Base-by-base conservation (phyloP, 805 yeast species). In the Pichia membranifaciens region DNA sequence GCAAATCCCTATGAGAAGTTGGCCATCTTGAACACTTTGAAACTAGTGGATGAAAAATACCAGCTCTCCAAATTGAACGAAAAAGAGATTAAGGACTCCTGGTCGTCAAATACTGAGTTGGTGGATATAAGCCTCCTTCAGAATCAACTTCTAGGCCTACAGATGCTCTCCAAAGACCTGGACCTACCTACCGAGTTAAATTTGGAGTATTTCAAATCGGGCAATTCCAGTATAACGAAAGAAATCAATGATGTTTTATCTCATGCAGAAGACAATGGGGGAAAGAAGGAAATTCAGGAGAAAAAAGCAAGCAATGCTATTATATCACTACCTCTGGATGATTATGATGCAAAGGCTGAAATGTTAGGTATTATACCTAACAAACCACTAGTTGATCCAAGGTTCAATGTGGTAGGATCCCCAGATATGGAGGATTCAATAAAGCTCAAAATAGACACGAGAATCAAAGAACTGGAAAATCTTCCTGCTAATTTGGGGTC, bases 401-500 rank as follows among this genome's bases (percentile, higher is more conserved):
- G 63, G 15, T 54, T 66, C 29, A 73, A 71, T 21, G 61, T 75
- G 4, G 72, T 79, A 41, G 86, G 86, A 3, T 68, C 69, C 37
- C 61, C 66, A 29, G 65, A 69, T 44, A 67, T 75, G 5, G 93
- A 86, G 62, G 70, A 70, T 37, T 63, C 72, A 8, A 72, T 84
- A 12, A 65, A 76, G 5, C 63, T 72, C 20, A 80, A 79, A 50
- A 75, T 85, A 17, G 70, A 77, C 6, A 71, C 72, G 43, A 73
- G 91, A 61, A 67, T 84, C 15, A 61, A 67, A 22, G 84, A 82
- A 53, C 65, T 86, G 50, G 89, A 84, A 60, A 71, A 65, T 44
- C 57, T 85, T 15, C 93, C 95, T 2, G 77, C 85, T 3, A 84
- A 82, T 55, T 57, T 86, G 44, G 91, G 90, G 22, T 72, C 87